phyloP scores from a whole-genome alignment of 495 filamentous ascomycete genomes.

The Neurospora sp. region DNA sequence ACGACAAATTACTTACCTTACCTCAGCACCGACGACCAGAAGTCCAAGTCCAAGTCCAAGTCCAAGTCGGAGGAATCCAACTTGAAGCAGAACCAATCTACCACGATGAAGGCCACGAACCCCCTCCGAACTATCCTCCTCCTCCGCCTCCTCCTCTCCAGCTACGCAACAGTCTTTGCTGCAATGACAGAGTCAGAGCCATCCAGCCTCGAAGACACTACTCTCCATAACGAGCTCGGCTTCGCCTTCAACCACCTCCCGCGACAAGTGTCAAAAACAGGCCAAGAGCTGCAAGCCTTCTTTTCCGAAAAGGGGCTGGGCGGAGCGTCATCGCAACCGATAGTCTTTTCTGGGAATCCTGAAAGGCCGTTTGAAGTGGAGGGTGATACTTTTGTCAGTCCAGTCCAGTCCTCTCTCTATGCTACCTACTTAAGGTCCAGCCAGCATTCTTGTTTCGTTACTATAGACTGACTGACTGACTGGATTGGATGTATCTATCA shows the following conservation, averaged over 20 bases:
- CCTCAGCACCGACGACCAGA: not conserved
- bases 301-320: slow-evolving; percentile 11
- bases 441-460: too few relatives aligned
- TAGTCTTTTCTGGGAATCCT: slow-evolving; percentile 26
- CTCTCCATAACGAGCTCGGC: slow-evolving; percentile 10
- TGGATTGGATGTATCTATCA: slow-evolving; percentile 1
- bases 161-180: not conserved
- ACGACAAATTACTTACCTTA: not conserved
- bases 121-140: not conserved
- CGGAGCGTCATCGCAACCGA: slow-evolving; percentile 15
- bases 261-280: slow-evolving; percentile 6
- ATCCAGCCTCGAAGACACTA: slow-evolving; percentile 1
- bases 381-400: slow-evolving; percentile 34
- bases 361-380: slow-evolving; percentile 35
- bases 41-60: not conserved
- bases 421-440: too few relatives aligned
- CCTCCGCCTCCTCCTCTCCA: not conserved
- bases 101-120: not conserved
- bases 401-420: too few relatives aligned
- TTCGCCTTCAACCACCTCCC: slow-evolving; percentile 11
- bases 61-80: too few relatives aligned
- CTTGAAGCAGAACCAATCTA: not conserved
- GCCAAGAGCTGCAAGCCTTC: slow-evolving; percentile 19
- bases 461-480: too few relatives aligned
- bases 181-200: slow-evolving; percentile 4